Evolutionary conservation across 768 basidiomycete species (phyloP), one percentile per base, ranked within the genome.

Genomic region (Tricholoma flavovirens): DNA sequence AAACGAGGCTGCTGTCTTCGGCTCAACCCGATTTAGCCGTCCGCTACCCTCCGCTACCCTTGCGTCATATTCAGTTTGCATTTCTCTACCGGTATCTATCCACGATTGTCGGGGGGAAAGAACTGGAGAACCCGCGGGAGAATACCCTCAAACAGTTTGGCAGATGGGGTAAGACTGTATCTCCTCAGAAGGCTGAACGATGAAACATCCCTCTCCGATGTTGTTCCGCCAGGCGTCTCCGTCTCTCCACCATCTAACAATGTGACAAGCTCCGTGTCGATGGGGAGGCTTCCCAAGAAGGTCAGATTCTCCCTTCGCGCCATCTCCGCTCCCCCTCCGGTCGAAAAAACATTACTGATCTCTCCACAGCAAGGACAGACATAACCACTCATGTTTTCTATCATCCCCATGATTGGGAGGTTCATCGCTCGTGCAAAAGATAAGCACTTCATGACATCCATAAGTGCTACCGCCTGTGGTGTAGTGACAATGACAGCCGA

Each of bases 331-430:
- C 95, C 97, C 2, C 97, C 97, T 14, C 93, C 93, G 4, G 85
- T 88, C 7, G 94, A 97, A 70, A 98, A 99, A 53, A 97, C 83
- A 69, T 96, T 92, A 75, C 86, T 92, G 62, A 98, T 77, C 70
- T 98, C 95, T 14, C 92, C 92, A 68, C 97, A 98, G 67, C 95
- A 97, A 45, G 97, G 97, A 66, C 96, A 98, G 17, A 88, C 90
- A 72, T 97, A 98, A 50, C 97, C 97, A 60, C 92, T 90, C 97
- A 98, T 98, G 73, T 98, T 99, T 69, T 98, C 97, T 63, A 99
- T 86, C 50, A 99, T 70, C 8, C 97, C 97, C 55, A 96, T 74
- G 33, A 99, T 86, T 12, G 88, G 93, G 11, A 98, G 76, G 51
- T 83, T 81, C 61, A 94, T 89, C 8, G 91, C 83, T 15, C 88